These are phyloP conservation scores for Mycotypha africana DNA, from an alignment of 371 early-diverging fungal genomes.

Conservation along the genomic window DNA sequence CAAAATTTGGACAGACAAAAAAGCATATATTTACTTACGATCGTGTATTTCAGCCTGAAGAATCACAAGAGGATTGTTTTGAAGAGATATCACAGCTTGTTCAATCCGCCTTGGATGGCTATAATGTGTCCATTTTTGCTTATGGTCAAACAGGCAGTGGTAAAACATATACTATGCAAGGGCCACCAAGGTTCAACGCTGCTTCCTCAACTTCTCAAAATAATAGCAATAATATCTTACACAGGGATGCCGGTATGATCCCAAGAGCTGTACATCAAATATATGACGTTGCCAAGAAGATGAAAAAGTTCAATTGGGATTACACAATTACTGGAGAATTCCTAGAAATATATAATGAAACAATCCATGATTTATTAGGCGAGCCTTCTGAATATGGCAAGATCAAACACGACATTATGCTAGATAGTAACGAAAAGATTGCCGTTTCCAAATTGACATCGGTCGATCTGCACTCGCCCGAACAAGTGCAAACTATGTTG, in stretches of 20 bases:
- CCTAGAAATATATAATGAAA: conserved; percentile 97
- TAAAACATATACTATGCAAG: conserved; percentile 81
- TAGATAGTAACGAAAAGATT: conserved; percentile 62
- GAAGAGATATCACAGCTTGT: conserved; percentile 93
- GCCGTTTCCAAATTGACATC: conserved; percentile 72
- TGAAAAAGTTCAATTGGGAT: conserved; percentile 83
- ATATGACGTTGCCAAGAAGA: conserved; percentile 66
- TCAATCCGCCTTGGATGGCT: conserved; percentile 96
- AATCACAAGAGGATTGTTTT: conserved; percentile 84
- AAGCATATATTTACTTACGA: conserved; percentile 80
- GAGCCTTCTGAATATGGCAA: conserved; percentile 32
- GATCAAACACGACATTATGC: conserved; percentile 81
- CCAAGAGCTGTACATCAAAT: conserved; percentile 87
- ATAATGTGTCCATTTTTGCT: conserved; percentile 98
- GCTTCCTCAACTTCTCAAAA: too few relatives aligned
- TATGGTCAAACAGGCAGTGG: conserved; percentile 99
- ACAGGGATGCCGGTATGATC: conserved; percentile 90
- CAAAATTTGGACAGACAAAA: conserved; percentile 44
- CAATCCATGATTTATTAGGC: conserved; percentile 81
- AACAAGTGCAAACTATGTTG: conserved; percentile 67
- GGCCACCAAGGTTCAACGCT: conserved; percentile 40
- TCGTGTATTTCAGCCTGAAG: conserved; percentile 67
- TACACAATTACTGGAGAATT: conserved; percentile 83
- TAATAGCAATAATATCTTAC: too few relatives aligned
- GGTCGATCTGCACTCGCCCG: conserved; percentile 59